Base-by-base conservation (phyloP, 1,139 yeast genomes). In the Taiozyma sp. region DNA sequence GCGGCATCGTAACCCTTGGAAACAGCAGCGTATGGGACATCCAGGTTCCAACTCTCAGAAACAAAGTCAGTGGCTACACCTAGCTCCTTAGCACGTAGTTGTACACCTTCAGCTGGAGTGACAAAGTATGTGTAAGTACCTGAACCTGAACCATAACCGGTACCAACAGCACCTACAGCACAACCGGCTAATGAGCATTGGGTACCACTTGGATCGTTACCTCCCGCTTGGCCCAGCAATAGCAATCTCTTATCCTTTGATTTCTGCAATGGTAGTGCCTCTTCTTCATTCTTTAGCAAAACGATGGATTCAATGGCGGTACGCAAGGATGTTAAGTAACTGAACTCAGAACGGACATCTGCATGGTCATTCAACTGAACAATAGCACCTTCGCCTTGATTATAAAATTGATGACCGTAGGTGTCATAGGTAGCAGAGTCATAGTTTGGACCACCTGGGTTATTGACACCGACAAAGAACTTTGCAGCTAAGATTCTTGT, bases 401-500 rank as follows among this genome's bases (percentile, higher is more conserved):
- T 70, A 8, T 78, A 77, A 58, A 44, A 48, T 40, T 48, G 42
- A 49, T 73, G 79, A n/a, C 79, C 82, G 56, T 68, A 72, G 3
- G 81, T 76, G 54, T 75, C 76, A 47, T 65, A 63, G 4, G 84
- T 77, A 81, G 82, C 78, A 2, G 83, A 76, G 52, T 76, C 71
- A 62, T 79, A 81, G 60, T 78, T 80, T 24, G 84, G 83, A 27
- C 47, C 49, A 34, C 44, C 49, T 27, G 51, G 73, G 73, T 16
- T 52, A 63, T 59, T 9, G 75, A 22, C 71, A 27, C 71, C 73
- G 40, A 71, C 54, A 19, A 75, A 74, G 64, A 76, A 78, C 60
- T 79, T 80, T 0, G 85, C 79, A 1, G 82, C 83, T 55, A 81
- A 64, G 46, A 81, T 76, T 53, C 87, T 67, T 4, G 75, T 72